Percentiles rank a stretch among this genome's conserved stretches.
phyloP scores from a whole-genome alignment of 805 yeast genomes.

The Yarrowia sp. region DNA sequence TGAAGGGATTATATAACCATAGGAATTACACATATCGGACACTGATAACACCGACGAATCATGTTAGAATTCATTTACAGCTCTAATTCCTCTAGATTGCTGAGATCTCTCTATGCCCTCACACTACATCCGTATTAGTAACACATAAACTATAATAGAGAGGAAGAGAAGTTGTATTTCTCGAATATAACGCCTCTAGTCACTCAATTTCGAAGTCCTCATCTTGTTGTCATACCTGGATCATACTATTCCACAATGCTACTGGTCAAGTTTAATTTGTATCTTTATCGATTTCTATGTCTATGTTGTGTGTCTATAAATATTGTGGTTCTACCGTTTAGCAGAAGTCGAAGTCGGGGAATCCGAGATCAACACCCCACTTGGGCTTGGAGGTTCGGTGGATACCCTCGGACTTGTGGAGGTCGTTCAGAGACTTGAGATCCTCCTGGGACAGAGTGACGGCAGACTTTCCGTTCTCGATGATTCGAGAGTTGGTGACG shows the following conservation, averaged over 20 bases:
- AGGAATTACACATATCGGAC: too few species aligned
- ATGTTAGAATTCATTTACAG: too few species aligned
- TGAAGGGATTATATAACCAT: too few species aligned
- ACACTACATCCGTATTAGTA: too few species aligned
- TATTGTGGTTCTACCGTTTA: background rate
- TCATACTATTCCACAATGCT: background rate
- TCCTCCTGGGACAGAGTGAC: conserved; percentile 46
- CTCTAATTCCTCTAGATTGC: too few species aligned
- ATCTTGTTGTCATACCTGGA: background rate
- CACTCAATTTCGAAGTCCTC: background rate
- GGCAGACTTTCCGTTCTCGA: conserved; percentile 42
- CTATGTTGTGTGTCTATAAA: conserved; percentile 11
- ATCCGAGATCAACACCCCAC: conserved; percentile 37
- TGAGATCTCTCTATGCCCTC: too few species aligned
- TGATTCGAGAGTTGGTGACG: conserved; percentile 61
- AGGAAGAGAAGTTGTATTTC: too few species aligned
- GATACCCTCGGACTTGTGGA: conserved; percentile 37
- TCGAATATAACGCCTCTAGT: too few species aligned
- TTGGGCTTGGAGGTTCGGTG: conserved; percentile 34
- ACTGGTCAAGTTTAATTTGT: too few species aligned
- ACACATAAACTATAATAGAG: too few species aligned
- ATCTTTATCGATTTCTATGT: conserved; percentile 4
- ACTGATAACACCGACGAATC: too few species aligned
- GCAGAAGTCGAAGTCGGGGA: conserved; percentile 31
- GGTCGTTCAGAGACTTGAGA: conserved; percentile 38